Conservation (phyloP, 2,329 filamentous ascomycete genomes). For the Xylaria arbuscula region DNA sequence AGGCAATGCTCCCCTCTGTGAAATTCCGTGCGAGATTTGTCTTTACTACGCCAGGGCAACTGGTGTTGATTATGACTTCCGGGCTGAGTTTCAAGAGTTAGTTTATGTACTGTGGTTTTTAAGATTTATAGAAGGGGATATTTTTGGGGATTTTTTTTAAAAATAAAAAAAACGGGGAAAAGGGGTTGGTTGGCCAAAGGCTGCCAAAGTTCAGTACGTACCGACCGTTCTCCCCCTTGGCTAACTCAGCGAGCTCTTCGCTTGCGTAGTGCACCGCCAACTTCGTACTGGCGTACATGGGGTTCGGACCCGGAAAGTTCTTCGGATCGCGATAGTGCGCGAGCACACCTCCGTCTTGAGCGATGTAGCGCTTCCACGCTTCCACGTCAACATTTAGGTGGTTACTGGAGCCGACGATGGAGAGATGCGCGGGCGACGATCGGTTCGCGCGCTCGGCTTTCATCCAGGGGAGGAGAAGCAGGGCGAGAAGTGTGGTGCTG, state of each 20-base stretch:
- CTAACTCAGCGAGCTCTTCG: conserved; percentile 41
- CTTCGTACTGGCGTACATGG: conserved; percentile 46
- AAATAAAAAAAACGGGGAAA: not conserved
- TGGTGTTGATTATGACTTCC: conserved; percentile 46
- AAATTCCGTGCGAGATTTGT: conserved; percentile 40
- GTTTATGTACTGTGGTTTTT: not conserved
- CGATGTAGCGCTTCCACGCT: conserved; percentile 38
- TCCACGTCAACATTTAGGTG: conserved; percentile 40
- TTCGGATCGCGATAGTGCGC: conserved; percentile 44
- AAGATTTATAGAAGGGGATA: not conserved
- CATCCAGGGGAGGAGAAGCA: conserved; percentile 63
- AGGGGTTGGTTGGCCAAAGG: not conserved
- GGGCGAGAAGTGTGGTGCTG: conserved; percentile 64
- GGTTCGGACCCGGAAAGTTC: conserved; percentile 42
- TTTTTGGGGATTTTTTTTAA: not conserved
- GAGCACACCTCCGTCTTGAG: conserved; percentile 41
- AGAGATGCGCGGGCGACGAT: conserved; percentile 42
- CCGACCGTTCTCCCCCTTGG: conserved; percentile 40
- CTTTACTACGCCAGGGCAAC: conserved; percentile 45
- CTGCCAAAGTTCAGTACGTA: conserved; percentile 17
- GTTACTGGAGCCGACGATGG: conserved; percentile 41
- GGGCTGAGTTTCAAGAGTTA: conserved; percentile 36
- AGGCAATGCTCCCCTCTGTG: conserved; percentile 18
- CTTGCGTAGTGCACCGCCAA: conserved; percentile 43
- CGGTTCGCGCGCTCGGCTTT: conserved; percentile 44